Evolutionary conservation across 148 eudicot genomes (phyloP).

Genomic region (Talinum fruticosum): DNA sequence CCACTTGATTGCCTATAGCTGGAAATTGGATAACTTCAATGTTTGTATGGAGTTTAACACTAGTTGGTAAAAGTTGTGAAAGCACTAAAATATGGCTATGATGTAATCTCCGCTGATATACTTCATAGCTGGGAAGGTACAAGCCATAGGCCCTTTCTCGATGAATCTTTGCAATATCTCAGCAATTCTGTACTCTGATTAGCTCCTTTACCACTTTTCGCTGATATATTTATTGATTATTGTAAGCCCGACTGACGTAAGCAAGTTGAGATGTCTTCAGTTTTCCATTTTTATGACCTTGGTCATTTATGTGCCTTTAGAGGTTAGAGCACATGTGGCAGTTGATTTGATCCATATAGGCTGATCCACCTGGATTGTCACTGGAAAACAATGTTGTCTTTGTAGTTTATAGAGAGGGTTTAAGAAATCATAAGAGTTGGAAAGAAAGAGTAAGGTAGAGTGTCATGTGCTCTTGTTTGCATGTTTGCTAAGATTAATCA

Average conservation of each 20-base stretch:
- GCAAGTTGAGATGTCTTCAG: neutral
- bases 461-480: no score
- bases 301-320: no score
- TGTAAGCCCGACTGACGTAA: no score
- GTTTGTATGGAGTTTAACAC: neutral
- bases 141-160: neutral
- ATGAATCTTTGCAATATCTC: neutral
- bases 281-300: no score
- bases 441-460: neutral
- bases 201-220: neutral
- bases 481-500: neutral
- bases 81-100: neutral
- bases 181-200: neutral
- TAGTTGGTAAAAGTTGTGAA: neutral
- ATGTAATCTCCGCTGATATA: neutral
- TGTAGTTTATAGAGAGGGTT: no score
- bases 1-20: no score
- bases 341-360: no score
- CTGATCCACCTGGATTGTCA: no score
- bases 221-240: neutral
- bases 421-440: neutral
- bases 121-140: neutral
- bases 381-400: no score
- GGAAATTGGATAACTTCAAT: no score
- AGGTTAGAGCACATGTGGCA: no score